These are phyloP conservation scores for Globisporangium recalcitrans DNA, from an alignment of 352 stramenopile species.

Conservation along the genomic window DNA sequence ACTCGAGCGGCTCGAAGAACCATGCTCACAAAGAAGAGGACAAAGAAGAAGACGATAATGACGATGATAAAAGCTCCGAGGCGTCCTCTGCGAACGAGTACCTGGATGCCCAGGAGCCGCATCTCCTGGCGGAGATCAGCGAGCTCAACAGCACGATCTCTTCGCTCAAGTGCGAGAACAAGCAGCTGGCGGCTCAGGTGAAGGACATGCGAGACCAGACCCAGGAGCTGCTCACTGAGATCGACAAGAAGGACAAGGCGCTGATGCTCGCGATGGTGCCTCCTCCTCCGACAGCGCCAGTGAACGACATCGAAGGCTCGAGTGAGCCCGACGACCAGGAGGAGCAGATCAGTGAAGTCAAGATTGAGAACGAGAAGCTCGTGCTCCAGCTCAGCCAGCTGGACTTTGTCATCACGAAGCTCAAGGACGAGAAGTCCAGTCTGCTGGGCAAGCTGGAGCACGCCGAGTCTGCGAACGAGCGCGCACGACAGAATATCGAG, in stretches of 20 bases:
- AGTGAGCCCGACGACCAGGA: slow-evolving; percentile 10
- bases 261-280: slow-evolving; percentile 1
- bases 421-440: slow-evolving; percentile 45
- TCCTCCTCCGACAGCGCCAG: not conserved
- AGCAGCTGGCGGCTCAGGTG: slow-evolving; percentile 19
- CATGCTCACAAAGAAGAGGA: slow-evolving; percentile 11
- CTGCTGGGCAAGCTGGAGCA: slow-evolving; percentile 36
- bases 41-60: slow-evolving; percentile 18
- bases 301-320: slow-evolving; percentile 15
- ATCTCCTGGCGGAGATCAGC: slow-evolving; percentile 44
- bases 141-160: slow-evolving; percentile 28
- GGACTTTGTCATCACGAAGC: slow-evolving; percentile 35
- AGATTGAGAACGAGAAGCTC: slow-evolving; percentile 31
- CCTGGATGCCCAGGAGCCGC: slow-evolving; percentile 47
- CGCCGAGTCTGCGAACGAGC: slow-evolving; percentile 35
- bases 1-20: not conserved
- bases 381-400: slow-evolving; percentile 38
- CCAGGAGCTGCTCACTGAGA: slow-evolving; percentile 11
- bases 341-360: slow-evolving; percentile 12
- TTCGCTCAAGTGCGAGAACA: slow-evolving; percentile 13
- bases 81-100: slow-evolving; percentile 53
- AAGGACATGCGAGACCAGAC: slow-evolving; percentile 18
- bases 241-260: slow-evolving; percentile 22
- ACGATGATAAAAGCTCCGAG: slow-evolving; percentile 34
- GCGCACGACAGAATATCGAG: slow-evolving; percentile 25